phyloP scores from a whole-genome alignment of 1,284 basidiomycete genomes.

The Mycena citricolor region DNA sequence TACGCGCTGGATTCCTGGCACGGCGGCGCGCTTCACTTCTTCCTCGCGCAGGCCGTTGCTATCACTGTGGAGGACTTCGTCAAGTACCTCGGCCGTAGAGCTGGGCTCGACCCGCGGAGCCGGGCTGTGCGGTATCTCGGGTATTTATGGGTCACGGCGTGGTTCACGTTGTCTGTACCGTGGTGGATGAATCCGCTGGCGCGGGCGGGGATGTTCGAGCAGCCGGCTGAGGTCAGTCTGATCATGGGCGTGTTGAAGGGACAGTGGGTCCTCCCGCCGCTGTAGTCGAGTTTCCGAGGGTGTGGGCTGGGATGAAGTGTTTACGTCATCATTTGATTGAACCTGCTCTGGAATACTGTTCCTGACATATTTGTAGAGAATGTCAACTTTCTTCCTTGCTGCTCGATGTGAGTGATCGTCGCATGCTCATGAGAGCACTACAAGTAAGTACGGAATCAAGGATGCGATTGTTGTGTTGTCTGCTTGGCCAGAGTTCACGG shows the following conservation, averaged over 20 bases:
- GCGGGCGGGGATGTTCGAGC: constrained; percentile 4
- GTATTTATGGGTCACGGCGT: constrained; percentile 19
- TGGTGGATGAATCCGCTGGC: constrained; percentile 16
- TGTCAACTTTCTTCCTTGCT: too few relatives aligned
- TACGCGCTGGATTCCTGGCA: constrained; percentile 15
- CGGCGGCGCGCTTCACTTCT: constrained; percentile 19
- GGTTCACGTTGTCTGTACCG: constrained; percentile 22
- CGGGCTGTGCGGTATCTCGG: constrained; percentile 10
- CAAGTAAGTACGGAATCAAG: too few relatives aligned
- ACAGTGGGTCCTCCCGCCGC: constrained; percentile 4
- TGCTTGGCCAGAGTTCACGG: too few relatives aligned
- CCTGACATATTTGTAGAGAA: too few relatives aligned
- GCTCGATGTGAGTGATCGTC: too few relatives aligned
- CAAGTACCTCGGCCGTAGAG: neutral
- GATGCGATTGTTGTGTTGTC: too few relatives aligned
- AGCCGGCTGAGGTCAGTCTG: constrained; percentile 2
- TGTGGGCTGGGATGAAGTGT: too few relatives aligned
- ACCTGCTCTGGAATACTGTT: too few relatives aligned
- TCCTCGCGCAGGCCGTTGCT: constrained; percentile 19
- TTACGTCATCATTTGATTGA: too few relatives aligned
- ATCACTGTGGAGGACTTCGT: constrained; percentile 21
- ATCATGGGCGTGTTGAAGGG: constrained; percentile 1
- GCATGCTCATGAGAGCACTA: too few relatives aligned
- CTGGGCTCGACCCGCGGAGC: neutral
- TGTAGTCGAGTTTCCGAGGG: too few relatives aligned